Base-by-base conservation (phyloP, 768 basidiomycete genomes). In the Mycena vitilis region DNA sequence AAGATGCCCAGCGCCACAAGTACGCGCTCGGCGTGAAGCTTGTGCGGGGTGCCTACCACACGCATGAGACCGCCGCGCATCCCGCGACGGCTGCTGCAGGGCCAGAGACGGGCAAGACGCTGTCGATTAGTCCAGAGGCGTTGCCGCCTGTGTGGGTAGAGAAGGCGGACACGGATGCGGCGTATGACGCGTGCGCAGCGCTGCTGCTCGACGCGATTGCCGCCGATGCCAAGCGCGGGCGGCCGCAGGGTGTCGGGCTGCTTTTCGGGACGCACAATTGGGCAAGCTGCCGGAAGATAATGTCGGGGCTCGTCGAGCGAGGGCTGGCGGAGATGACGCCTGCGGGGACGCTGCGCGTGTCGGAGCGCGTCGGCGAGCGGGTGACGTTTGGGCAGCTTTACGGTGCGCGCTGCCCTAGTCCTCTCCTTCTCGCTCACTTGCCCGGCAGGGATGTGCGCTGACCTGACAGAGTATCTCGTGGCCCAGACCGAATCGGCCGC, bases 1-100 rank as follows among this genome's bases (percentile, higher is more conserved):
- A 78, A 15, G 91, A 93, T 58, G 92, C 96, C 4, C 82, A 86
- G 68, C 77, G 76, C 58, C 82, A 90, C 69, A 83, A 87, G 44
- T 97, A 94, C 75, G 84, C 92, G 0, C 85, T 97, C 0, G 96
- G 96, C 12, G 89, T 95, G 63, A 98, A 98, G 78, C 91, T 98
- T 55, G 96, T 98, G 37, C 89, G 96, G 23, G 96, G 96, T 0
- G 96, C 96, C 3, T 98, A 98, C 78, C 94, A 96, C 74, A 84
- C 88, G 0, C 87, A 92, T 65, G 96, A 98, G 75, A 69, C 86
- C 34, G 80, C 84, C 7, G 88, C 88, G 2, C 84, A 89, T 67
- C 70, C 73, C 13, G 72, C 79, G 18, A 58, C 66, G 76, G 38
- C 54, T 38, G 45, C 40, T 9, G 7, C 44, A 66, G 12, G 53